Evolutionary conservation across 768 basidiomycete genomes (phyloP).

Genomic region (Fistulinella prunicolor): DNA sequence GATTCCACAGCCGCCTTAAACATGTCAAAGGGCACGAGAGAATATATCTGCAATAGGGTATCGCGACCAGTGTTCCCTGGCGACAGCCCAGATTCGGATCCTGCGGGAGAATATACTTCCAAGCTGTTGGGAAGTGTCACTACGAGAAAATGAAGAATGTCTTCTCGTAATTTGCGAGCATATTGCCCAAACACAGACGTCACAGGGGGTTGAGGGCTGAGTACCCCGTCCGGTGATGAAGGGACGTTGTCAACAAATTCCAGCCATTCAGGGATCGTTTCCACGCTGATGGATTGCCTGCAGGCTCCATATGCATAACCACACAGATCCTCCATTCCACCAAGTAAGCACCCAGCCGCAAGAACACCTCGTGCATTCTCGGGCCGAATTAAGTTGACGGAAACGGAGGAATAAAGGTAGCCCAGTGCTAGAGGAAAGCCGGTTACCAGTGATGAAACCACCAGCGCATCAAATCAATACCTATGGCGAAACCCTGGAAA

Average conservation of each 20-base stretch:
- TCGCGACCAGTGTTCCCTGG: slow-evolving; percentile 52
- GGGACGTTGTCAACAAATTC: slow-evolving; percentile 66
- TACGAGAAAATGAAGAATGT: slow-evolving; percentile 76
- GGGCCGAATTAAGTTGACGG: slow-evolving; percentile 63
- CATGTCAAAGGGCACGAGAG: slow-evolving; percentile 81
- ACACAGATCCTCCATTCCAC: slow-evolving; percentile 85
- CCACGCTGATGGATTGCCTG: slow-evolving; percentile 69
- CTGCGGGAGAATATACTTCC: slow-evolving; percentile 47
- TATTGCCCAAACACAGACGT: slow-evolving; percentile 73
- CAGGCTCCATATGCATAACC: slow-evolving; percentile 76
- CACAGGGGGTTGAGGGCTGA: slow-evolving; percentile 42
- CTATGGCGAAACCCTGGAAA: slow-evolving; percentile 70
- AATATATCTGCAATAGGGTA: slow-evolving; percentile 68
- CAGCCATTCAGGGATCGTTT: slow-evolving; percentile 75
- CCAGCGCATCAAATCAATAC: slow-evolving; percentile 34
- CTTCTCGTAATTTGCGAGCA: slow-evolving; percentile 70
- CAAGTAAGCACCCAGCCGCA: slow-evolving; percentile 79
- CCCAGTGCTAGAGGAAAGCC: slow-evolving; percentile 55
- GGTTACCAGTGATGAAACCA: slow-evolving; percentile 19
- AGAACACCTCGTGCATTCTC: slow-evolving; percentile 84
- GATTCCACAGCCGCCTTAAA: slow-evolving; percentile 83
- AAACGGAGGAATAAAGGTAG: slow-evolving; percentile 74
- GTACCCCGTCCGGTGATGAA: slow-evolving; percentile 44
- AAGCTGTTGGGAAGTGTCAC: slow-evolving; percentile 67
- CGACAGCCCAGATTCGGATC: slow-evolving; percentile 38